phyloP scores from a whole-genome alignment of 805 yeast species.

The Priceomyces castillae region DNA sequence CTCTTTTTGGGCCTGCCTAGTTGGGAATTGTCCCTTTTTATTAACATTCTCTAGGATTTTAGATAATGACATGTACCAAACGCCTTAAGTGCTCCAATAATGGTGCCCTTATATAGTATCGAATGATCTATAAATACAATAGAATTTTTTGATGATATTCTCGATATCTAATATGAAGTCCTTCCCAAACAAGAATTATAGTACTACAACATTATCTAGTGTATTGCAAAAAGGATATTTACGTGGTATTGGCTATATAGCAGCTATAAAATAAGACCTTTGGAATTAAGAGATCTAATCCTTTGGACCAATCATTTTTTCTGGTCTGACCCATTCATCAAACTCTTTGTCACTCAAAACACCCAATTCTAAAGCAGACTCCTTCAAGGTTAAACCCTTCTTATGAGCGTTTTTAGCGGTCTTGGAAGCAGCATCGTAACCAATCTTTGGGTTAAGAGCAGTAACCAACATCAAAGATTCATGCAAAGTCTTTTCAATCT shows the following conservation, averaged over 20 bases:
- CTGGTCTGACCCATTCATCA: slow-evolving; percentile 96
- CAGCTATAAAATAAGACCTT: neutral
- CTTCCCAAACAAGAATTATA: no score
- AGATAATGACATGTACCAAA: slow-evolving; percentile 15
- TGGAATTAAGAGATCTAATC: slow-evolving; percentile 20
- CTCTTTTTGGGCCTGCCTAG: neutral
- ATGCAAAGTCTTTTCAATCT: slow-evolving; percentile 82
- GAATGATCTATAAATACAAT: no score
- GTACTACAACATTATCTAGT: no score
- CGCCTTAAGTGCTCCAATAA: no score
- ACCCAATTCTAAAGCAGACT: slow-evolving; percentile 89
- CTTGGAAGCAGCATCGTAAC: slow-evolving; percentile 96
- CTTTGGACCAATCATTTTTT: slow-evolving; percentile 96
- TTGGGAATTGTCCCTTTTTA: slow-evolving; percentile 26
- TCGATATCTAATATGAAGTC: no score
- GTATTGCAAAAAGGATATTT: neutral
- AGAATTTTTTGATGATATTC: no score
- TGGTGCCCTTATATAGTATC: no score
- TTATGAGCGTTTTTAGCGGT: slow-evolving; percentile 98
- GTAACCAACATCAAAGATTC: slow-evolving; percentile 98
- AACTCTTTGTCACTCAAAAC: slow-evolving; percentile 83
- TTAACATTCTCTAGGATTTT: slow-evolving; percentile 31
- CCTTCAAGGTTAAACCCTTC: slow-evolving; percentile 93
- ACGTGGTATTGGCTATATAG: slow-evolving; percentile 1
- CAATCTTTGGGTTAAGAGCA: slow-evolving; percentile 97